Conservation (phyloP, 805 yeast genomes). For the Metschnikowia colocasiae region DNA sequence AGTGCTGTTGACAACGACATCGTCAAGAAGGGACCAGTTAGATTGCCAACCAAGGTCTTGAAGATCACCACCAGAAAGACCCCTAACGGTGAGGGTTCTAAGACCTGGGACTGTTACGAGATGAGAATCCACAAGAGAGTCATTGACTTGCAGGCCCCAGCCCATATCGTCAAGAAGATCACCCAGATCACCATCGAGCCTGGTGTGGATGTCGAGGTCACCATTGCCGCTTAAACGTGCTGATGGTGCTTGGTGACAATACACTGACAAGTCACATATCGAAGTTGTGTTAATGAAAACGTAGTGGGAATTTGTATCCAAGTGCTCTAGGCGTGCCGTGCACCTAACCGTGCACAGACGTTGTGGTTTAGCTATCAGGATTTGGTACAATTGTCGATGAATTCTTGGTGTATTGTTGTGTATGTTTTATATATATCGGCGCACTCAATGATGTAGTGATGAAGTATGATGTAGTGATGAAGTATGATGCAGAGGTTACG, state of each 20-base stretch:
- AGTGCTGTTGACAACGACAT: conserved; percentile 82
- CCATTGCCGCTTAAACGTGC: conserved; percentile 70
- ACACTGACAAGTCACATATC: conserved; percentile 6
- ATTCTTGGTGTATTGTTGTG: conserved; percentile 11
- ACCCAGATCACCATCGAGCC: conserved; percentile 98
- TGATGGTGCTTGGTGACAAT: neutral
- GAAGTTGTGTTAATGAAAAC: conserved; percentile 17
- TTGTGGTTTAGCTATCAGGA: conserved; percentile 62
- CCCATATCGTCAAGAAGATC: conserved; percentile 87
- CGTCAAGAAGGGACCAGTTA: conserved; percentile 97
- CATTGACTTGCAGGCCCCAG: conserved; percentile 97
- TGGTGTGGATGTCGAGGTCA: conserved; percentile 97
- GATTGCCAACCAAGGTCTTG: conserved; percentile 99
- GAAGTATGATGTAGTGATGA: too few relatives aligned
- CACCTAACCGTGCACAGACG: conserved; percentile 45
- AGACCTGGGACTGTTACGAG: conserved; percentile 99
- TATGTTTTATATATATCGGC: conserved; percentile 9
- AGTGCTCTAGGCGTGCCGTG: conserved; percentile 64
- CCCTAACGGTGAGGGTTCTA: conserved; percentile 99
- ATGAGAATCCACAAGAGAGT: conserved; percentile 99
- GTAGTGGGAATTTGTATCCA: conserved; percentile 26
- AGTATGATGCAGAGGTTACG: neutral
- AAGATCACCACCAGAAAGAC: conserved; percentile 99
- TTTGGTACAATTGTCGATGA: conserved; percentile 26
- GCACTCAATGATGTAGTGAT: neutral